Conservation (phyloP, 2,329 filamentous ascomycete species). For the Monilinia laxa region DNA sequence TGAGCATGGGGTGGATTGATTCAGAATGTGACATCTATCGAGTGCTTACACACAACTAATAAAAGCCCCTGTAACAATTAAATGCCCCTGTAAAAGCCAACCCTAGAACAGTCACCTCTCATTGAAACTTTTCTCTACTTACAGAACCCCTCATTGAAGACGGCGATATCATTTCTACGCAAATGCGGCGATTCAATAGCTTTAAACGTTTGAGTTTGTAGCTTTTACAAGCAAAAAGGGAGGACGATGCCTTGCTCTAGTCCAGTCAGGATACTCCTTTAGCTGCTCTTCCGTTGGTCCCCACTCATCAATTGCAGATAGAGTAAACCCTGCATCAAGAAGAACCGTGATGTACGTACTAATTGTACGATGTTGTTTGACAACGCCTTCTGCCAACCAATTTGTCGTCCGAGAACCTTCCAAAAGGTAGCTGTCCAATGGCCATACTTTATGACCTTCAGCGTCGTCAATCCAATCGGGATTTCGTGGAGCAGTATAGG, state of each 20-base stretch:
- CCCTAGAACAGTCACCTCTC: background rate
- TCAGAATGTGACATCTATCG: constrained; percentile 29
- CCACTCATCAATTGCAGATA: constrained; percentile 31
- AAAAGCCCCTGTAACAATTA: too few relatives aligned
- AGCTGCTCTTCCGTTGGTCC: constrained; percentile 31
- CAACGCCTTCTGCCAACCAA: constrained; percentile 47
- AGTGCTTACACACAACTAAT: constrained; percentile 10
- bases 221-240: background rate
- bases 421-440: constrained; percentile 45
- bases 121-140: background rate
- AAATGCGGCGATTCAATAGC: too few relatives aligned
- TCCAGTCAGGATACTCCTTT: constrained; percentile 39
- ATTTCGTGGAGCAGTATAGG: constrained; percentile 46
- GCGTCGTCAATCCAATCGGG: constrained; percentile 39
- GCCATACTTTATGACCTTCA: constrained; percentile 45
- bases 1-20: constrained; percentile 39
- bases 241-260: constrained; percentile 10
- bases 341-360: constrained; percentile 28
- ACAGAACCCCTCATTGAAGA: background rate
- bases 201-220: background rate
- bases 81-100: background rate
- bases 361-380: constrained; percentile 50
- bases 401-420: constrained; percentile 46
- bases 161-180: background rate
- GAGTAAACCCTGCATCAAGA: constrained; percentile 27